Conservation (phyloP, 768 basidiomycete species). For the Suillus hirtellus region DNA sequence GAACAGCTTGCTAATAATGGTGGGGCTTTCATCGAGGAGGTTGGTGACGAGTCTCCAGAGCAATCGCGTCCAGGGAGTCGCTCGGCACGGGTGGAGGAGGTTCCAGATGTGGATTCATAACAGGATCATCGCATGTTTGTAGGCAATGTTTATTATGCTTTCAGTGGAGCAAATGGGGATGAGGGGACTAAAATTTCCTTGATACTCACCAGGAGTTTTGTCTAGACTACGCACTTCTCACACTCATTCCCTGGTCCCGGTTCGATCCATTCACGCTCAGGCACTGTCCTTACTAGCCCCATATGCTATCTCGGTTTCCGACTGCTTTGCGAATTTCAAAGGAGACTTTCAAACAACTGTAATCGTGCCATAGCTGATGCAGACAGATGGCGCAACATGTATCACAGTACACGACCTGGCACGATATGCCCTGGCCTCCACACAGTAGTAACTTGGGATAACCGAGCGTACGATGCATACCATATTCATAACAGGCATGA, state of each 20-base stretch:
- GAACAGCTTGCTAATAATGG: constrained; percentile 42
- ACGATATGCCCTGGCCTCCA: not conserved
- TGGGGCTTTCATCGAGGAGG: constrained; percentile 41
- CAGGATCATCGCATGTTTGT: not conserved
- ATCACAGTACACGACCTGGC: not conserved
- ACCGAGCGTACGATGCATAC: constrained; percentile 1
- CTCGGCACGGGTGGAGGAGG: constrained; percentile 45
- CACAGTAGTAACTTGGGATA: constrained; percentile 1
- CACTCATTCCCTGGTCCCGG: not conserved
- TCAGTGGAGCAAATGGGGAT: not conserved
- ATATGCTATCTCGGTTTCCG: too few species aligned
- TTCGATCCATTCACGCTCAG: not conserved
- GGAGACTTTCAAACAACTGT: not conserved
- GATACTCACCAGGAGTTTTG: not conserved
- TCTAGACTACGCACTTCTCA: not conserved
- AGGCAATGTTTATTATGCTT: not conserved
- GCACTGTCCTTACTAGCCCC: too few species aligned
- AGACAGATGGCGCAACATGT: not conserved
- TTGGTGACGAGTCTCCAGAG: constrained; percentile 33
- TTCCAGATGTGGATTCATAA: constrained; percentile 42
- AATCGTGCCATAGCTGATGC: not conserved
- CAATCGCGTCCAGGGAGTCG: constrained; percentile 36
- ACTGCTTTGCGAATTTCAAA: not conserved
- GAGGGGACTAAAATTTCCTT: not conserved
- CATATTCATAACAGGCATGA: constrained; percentile 6